phyloP scores from a whole-genome alignment of 805 yeast genomes.

The Tetrapisispora nanseiensis region DNA sequence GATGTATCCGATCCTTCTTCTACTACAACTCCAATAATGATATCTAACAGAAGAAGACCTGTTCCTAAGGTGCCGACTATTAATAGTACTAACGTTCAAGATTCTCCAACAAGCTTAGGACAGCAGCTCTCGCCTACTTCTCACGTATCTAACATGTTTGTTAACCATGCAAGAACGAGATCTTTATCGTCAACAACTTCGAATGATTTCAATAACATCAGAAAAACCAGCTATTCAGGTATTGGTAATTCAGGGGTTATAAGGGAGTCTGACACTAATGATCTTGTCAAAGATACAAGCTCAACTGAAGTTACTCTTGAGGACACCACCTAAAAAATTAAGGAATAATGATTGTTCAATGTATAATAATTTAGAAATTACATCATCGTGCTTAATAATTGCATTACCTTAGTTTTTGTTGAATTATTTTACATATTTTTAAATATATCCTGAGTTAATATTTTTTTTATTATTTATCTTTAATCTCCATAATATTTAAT shows the following conservation, averaged over 20 bases:
- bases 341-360: background rate
- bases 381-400: too few relatives aligned
- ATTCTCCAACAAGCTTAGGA: background rate
- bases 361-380: background rate
- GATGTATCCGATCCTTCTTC: background rate
- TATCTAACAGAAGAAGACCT: conserved; percentile 25
- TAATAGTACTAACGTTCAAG: background rate
- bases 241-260: background rate
- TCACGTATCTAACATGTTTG: conserved; percentile 20
- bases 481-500: too few relatives aligned
- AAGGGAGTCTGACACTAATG: background rate
- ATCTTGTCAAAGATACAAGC: background rate
- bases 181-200: conserved; percentile 10
- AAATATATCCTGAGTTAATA: too few relatives aligned
- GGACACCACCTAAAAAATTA: too few relatives aligned
- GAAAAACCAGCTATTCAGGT: background rate
- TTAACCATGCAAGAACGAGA: conserved; percentile 15
- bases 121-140: conserved; percentile 5
- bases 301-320: background rate
- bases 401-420: too few relatives aligned
- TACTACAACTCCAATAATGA: conserved; percentile 22
- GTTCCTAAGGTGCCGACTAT: conserved; percentile 14
- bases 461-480: too few relatives aligned
- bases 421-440: too few relatives aligned
- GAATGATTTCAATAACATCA: background rate